Base-by-base conservation (phyloP, 805 yeast genomes). In the Kregervanrija delftensis region DNA sequence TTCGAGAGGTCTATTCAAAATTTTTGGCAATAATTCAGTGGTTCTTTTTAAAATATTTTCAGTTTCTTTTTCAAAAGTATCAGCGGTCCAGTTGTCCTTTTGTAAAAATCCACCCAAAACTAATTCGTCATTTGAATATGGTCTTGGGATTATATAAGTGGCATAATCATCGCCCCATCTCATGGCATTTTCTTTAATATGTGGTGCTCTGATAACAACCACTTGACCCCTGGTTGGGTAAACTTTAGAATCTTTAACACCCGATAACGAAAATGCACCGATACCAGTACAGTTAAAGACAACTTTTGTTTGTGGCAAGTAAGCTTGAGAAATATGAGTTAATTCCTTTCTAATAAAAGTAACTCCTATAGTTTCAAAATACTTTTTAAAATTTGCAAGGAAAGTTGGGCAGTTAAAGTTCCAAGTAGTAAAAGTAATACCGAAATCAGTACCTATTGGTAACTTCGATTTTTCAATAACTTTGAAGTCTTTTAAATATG, bases 151-250 rank as follows among this genome's bases (percentile, higher is more conserved):
- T 42, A 80, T 70, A 52, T 85, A 85, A 1, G 88, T 82, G 4
- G 85, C 78, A 47, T 66, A 69, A 40, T 72, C 75, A 3, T 59
- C 63, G n/a, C 83, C 83, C 85, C 85, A 80, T 42, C 77, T 64
- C 69, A 77, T 57, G 48, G 62, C 64, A 58, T 83, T 84, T 53
- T 77, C 79, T 32, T 65, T 66, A 48, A 84, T 68, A 53, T 82
- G 84, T 3, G 89, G 88, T 0, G 88, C 87, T 48, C 70, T 73
- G 16, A 85, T 71, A 9, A 84, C 81, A 14, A 84, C 82, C 22
- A 85, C 88, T 57, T 86, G 95, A 5, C 95, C 95, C 47, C 95
- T 68, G 1, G 86, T 77, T 8, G 95, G 91, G 52, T 79, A 83
- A 14, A 82, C 74, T 1, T 66, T 63, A 8, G 65, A 49, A 56